Evolutionary conservation across 1,284 basidiomycete species (phyloP).

Genomic region (Boletus semigastroideus): DNA sequence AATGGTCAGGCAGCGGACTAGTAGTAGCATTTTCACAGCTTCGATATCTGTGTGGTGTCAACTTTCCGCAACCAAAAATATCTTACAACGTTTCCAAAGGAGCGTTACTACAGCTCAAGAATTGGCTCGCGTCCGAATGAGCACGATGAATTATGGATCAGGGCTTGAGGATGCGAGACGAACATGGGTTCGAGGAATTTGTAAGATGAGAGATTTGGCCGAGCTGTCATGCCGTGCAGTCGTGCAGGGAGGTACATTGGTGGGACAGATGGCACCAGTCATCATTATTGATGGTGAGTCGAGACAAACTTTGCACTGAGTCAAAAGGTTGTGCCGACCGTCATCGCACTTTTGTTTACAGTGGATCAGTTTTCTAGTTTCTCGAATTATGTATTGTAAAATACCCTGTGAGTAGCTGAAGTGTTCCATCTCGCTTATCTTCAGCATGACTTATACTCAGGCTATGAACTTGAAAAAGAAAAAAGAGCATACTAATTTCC

Average conservation of each 20-base stretch:
- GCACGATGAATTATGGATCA: conserved; percentile 35
- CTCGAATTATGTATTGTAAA: not conserved
- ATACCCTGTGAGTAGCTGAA: not conserved
- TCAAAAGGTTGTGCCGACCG: not conserved
- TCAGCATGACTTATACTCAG: not conserved
- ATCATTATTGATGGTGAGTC: conserved; percentile 21
- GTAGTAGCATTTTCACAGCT: conserved; percentile 42
- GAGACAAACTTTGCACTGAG: not conserved
- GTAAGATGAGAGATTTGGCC: conserved; percentile 42
- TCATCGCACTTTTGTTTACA: not conserved
- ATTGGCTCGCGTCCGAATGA: conserved; percentile 39
- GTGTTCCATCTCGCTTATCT: not conserved
- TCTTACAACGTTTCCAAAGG: too few species aligned
- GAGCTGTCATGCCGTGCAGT: conserved; percentile 44
- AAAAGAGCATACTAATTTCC: too few species aligned
- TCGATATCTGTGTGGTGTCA: conserved; percentile 45
- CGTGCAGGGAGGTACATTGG: conserved; percentile 16
- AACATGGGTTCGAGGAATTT: conserved; percentile 39
- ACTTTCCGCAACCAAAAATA: conserved; percentile 42
- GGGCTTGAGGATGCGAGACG: conserved; percentile 31
- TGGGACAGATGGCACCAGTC: too few species aligned
- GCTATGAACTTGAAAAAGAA: too few species aligned
- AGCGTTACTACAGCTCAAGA: conserved; percentile 25
- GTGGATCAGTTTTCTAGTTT: conserved; percentile 24
- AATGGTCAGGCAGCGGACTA: conserved; percentile 23